These are phyloP conservation scores for Peziza echinospora DNA, from an alignment of 495 filamentous ascomycete genomes.

Conservation along the genomic window DNA sequence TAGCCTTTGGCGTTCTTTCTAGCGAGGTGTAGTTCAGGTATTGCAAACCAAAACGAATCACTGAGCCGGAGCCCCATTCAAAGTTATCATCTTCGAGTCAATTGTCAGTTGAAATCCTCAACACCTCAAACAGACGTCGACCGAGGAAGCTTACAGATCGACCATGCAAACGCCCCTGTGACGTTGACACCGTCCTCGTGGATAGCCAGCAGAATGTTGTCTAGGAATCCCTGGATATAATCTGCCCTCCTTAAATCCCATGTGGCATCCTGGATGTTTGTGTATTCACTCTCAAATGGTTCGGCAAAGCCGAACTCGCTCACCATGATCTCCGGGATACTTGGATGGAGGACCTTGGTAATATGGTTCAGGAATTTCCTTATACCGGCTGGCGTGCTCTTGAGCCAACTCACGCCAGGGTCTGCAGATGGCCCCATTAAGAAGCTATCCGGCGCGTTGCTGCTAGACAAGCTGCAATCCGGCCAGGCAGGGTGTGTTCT, in stretches of 20 bases:
- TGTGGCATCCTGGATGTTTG: slow-evolving; percentile 17
- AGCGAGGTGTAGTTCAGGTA: slow-evolving; percentile 24
- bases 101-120: slow-evolving; percentile 3
- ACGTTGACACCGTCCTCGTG: slow-evolving; percentile 23
- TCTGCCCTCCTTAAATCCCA: slow-evolving; percentile 23
- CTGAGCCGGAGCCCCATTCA: slow-evolving; percentile 23
- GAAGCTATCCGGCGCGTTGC: slow-evolving; percentile 17
- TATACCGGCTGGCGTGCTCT: slow-evolving; percentile 23
- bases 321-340: slow-evolving; percentile 23
- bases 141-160: slow-evolving; percentile 19
- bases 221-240: slow-evolving; percentile 24
- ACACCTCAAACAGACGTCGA: too few relatives aligned
- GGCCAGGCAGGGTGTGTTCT: slow-evolving; percentile 22
- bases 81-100: slow-evolving; percentile 23
- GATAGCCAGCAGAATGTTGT: slow-evolving; percentile 21
- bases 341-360: slow-evolving; percentile 26
- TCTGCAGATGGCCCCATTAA: slow-evolving; percentile 24
- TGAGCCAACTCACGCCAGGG: slow-evolving; percentile 23
- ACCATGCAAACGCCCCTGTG: slow-evolving; percentile 25
- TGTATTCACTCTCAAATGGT: slow-evolving; percentile 23
- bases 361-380: slow-evolving; percentile 24
- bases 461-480: slow-evolving; percentile 19
- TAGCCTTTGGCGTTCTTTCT: slow-evolving; percentile 24
- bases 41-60: slow-evolving; percentile 24
- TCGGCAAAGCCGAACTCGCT: slow-evolving; percentile 28